A percentile compares a stretch with the other conserved stretches of the same genome.
Conservation (phyloP, 352 stramenopile genomes). For the Globisporangium carolinianum region DNA sequence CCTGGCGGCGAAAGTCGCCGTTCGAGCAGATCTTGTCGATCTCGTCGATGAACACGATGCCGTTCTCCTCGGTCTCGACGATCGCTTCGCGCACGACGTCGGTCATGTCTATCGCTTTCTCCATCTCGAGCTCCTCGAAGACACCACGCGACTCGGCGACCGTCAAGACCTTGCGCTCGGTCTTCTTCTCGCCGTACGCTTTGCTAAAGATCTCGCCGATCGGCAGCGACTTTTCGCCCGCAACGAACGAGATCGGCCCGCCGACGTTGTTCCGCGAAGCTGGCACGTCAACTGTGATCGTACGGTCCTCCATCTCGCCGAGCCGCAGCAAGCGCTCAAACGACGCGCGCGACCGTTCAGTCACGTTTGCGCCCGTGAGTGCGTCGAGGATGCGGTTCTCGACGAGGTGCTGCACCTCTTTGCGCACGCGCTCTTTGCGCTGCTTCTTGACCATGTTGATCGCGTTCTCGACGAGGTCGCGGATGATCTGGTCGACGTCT, state of each 20-base stretch:
- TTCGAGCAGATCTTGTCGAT: conserved; percentile 99
- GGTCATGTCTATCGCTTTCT: conserved; percentile 90
- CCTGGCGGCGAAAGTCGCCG: conserved; percentile 88
- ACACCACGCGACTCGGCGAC: conserved; percentile 91
- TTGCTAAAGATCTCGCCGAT: conserved; percentile 68
- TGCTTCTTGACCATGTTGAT: conserved; percentile 96
- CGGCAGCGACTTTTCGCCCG: conserved; percentile 62
- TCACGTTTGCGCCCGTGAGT: conserved; percentile 85
- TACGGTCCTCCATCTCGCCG: conserved; percentile 76
- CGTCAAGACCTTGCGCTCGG: conserved; percentile 90
- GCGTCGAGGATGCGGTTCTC: conserved; percentile 95
- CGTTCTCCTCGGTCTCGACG: conserved; percentile 95
- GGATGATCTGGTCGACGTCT: conserved; percentile 99
- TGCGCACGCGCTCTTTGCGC: conserved; percentile 89
- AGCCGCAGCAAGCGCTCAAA: conserved; percentile 90
- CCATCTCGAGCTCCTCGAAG: conserved; percentile 95
- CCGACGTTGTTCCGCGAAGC: conserved; percentile 35
- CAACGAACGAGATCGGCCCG: conserved; percentile 65
- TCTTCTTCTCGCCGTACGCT: conserved; percentile 77
- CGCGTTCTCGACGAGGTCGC: conserved; percentile 96
- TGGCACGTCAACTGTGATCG: conserved; percentile 73
- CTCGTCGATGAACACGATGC: conserved; percentile 99
- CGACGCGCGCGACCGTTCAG: conserved; percentile 77
- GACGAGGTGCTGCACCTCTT: conserved; percentile 90
- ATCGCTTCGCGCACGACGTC: conserved; percentile 84